These are phyloP conservation scores for Penicillium aurantiogriseum DNA, from an alignment of 2,329 filamentous ascomycete genomes.

Conservation along the genomic window DNA sequence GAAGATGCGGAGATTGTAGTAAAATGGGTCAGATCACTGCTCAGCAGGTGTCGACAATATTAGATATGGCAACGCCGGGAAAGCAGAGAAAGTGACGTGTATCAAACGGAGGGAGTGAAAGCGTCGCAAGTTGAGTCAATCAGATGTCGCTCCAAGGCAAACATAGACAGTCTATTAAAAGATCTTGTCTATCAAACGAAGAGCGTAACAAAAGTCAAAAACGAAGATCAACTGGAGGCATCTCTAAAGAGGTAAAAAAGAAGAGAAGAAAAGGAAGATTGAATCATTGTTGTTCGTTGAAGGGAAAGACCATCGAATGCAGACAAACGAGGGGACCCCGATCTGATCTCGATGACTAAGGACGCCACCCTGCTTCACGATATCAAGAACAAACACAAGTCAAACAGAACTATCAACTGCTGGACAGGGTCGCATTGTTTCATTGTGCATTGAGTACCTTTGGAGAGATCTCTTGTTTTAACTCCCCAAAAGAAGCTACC, in stretches of 20 bases:
- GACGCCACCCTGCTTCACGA: constrained; percentile 22
- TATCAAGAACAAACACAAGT: constrained; percentile 21
- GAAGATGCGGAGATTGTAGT: constrained; percentile 21
- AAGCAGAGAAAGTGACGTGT: constrained; percentile 17
- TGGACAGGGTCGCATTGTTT: neutral
- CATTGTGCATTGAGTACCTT: constrained; percentile 7
- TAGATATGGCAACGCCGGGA: constrained; percentile 27
- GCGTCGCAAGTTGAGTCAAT: constrained; percentile 12
- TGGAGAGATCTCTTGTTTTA: neutral
- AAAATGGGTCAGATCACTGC: constrained; percentile 29
- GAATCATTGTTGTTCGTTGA: constrained; percentile 10
- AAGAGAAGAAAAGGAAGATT: neutral
- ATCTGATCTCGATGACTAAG: constrained; percentile 24
- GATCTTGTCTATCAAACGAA: constrained; percentile 6
- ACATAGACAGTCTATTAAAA: constrained; percentile 8
- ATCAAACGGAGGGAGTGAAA: constrained; percentile 6
- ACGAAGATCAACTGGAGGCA: neutral
- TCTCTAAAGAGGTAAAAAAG: constrained; percentile 6
- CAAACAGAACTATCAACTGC: constrained; percentile 12
- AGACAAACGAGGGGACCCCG: constrained; percentile 8
- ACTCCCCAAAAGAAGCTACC: neutral
- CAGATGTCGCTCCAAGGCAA: constrained; percentile 6
- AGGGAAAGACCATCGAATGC: constrained; percentile 16
- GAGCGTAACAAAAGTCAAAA: constrained; percentile 3
- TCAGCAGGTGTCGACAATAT: constrained; percentile 35